These are phyloP conservation scores for Xylaria arbuscula DNA, from an alignment of 2,329 filamentous ascomycete genomes.

Conservation along the genomic window DNA sequence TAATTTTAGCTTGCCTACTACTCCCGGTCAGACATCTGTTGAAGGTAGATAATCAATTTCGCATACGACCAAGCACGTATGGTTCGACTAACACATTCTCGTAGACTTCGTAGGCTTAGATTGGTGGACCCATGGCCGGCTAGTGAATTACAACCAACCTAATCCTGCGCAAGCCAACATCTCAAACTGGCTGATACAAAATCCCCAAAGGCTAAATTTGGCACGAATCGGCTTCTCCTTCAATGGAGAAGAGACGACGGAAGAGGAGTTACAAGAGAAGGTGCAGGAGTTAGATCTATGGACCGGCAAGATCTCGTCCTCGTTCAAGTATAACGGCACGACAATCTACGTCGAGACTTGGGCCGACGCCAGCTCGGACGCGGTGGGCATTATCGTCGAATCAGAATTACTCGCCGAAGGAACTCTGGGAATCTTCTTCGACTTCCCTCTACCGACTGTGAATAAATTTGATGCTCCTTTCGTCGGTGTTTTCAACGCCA, in stretches of 20 bases:
- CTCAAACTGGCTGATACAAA: conserved; percentile 58
- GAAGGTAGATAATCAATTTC: conserved; percentile 47
- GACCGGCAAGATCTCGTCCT: conserved; percentile 57
- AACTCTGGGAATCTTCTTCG: conserved; percentile 60
- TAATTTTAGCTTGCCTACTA: conserved; percentile 60
- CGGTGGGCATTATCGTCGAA: conserved; percentile 56
- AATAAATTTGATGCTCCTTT: conserved; percentile 67
- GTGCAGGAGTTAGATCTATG: conserved; percentile 61
- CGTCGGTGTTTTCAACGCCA: conserved; percentile 63
- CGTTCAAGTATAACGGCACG: conserved; percentile 56
- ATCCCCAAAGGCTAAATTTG: conserved; percentile 64
- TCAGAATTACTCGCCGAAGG: conserved; percentile 55
- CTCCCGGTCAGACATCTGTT: conserved; percentile 52
- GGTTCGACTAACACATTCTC: conserved; percentile 1
- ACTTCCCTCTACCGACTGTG: conserved; percentile 61
- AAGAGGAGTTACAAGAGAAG: conserved; percentile 54
- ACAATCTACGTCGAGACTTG: conserved; percentile 57
- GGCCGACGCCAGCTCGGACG: conserved; percentile 59
- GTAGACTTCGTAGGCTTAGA: conserved; percentile 56
- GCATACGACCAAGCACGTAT: no score
- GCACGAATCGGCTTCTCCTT: conserved; percentile 61
- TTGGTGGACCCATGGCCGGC: conserved; percentile 57
- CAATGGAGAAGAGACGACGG: conserved; percentile 53
- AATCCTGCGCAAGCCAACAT: conserved; percentile 56
- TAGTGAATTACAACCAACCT: conserved; percentile 57